Evolutionary conservation across 306 rosid species (phyloP), one percentile per base, ranked within the genome.

Genomic region (Rosa lucieae): DNA sequence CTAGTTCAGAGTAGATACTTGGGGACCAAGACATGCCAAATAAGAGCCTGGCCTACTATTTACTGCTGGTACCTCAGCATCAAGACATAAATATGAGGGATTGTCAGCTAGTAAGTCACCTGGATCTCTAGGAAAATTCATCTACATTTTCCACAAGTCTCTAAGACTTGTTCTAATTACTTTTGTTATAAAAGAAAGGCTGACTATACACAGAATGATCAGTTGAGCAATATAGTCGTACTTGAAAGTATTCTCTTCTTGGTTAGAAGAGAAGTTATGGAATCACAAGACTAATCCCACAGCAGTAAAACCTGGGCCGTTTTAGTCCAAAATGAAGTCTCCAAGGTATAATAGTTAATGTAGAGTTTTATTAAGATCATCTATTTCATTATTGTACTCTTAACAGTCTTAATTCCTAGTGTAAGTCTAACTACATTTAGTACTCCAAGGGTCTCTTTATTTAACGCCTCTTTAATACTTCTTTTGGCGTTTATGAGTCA

Each of bases 11-110:
- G 46, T 4, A 26, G 23, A 26, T 71, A 37, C 55, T 72, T 49
- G 76, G 52, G 46, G 42, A 61, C 23, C 21, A 75, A 21, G 21
- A 21, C 56, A 75, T 21, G 78, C 26, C 29, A 59, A 75, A 39
- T 14, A 58, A 75, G 70, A 18, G 17, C 39, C 61, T 58, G 5
- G 42, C 21, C 70, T 40, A 26, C 29, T 75, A 44, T 58, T 11
- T 49, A 14, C 6, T 75, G 69, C 21, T 0, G 10, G 10, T 37
- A 40, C 48, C 55, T 37, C 2, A 20, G 67, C 46, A 52, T 26
- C 66, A 37, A 73, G 76, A 48, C 42, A 72, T 47, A 56, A 20
- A 32, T 72, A 29, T 37, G 77, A 10, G 14, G 20, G n/a, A 53
- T 37, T 2, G 49, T 4, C 20, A 49, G 62, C 62, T n/a, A 72